Base-by-base conservation (phyloP, 2,329 filamentous ascomycete genomes). In the Aaosphaeria arxii region DNA sequence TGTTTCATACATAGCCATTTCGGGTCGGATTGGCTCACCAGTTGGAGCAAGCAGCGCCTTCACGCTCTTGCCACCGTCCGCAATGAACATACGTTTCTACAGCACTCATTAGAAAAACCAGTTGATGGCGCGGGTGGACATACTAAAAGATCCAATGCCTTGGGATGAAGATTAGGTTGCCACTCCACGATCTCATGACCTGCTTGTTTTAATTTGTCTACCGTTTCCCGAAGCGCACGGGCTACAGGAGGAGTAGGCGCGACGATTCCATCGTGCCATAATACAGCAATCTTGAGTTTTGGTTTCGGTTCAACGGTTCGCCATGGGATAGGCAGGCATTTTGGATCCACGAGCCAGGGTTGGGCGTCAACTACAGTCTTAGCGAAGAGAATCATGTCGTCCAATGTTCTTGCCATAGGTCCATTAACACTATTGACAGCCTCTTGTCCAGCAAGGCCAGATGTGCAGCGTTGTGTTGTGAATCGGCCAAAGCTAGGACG, bases 361-460 rank as follows among this genome's bases (percentile, higher is more conserved):
- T 77, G 68, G 2, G 71, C 64, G 44, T 66, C 66, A 7, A 75
- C 54, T 1, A 78, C 64, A 6, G 63, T 66, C 50, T 71, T 69
- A 2, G 68, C 64, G 48, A 71, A 77, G 43, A 77, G 59, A 2
- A 62, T 59, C 9, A 77, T 71, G 50, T 85, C 83, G 5, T 71
- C 71, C 0, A 87, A 66, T 0, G 76, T 78, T 30, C 74, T 73
- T 1, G 79, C 77, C 73, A 88, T 74, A 0, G 84, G 84, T 0
- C 85, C 84, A 53, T 86, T 85, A 32, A 86, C 81, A 17, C 80
- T 83, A 45, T 75, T 73, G 0, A 87, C 80, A 2, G 82, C 80
- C 62, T 87, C 84, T 59, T 87, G 84, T 2, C 84, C 84, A 1
- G 80, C 77, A 65, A 87, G 75, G 6, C 82, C 83, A 1, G 80